Evolutionary conservation across 306 rosid species (phyloP).

Genomic region (Vigna reflexopilosa): DNA sequence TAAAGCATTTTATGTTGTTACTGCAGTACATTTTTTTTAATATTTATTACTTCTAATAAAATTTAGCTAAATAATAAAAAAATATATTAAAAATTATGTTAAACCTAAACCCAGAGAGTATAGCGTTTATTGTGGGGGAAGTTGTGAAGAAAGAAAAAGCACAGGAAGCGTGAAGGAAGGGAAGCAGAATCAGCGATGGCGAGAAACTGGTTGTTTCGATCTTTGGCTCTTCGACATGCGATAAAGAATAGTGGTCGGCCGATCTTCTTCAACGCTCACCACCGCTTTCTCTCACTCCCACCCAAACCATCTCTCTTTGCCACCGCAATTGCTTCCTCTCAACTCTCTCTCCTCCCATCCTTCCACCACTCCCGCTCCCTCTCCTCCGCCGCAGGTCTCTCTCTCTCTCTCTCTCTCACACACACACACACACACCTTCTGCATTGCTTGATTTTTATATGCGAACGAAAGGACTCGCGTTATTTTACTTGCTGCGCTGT

Average conservation of each 20-base stretch:
- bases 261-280: not conserved
- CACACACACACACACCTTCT: not conserved
- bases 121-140: not conserved
- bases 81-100: too few species aligned
- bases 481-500: not conserved
- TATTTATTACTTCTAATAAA: too few species aligned
- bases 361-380: slow-evolving; percentile 43
- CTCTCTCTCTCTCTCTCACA: not conserved
- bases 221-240: slow-evolving; percentile 38
- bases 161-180: not conserved
- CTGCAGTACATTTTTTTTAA: too few species aligned
- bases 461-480: not conserved
- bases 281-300: not conserved
- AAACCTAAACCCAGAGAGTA: not conserved
- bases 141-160: not conserved
- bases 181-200: slow-evolving; percentile 14
- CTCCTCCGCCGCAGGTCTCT: slow-evolving; percentile 52
- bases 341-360: slow-evolving; percentile 15
- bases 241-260: slow-evolving; percentile 42
- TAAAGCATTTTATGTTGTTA: too few species aligned
- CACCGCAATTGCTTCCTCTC: slow-evolving; percentile 42
- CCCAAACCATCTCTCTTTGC: slow-evolving; percentile 45
- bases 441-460: not conserved
- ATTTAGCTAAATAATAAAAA: too few species aligned
- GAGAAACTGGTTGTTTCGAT: slow-evolving; percentile 45